Evolutionary conservation across 768 basidiomycete genomes (phyloP).

Genomic region (Lactarius vividus): DNA sequence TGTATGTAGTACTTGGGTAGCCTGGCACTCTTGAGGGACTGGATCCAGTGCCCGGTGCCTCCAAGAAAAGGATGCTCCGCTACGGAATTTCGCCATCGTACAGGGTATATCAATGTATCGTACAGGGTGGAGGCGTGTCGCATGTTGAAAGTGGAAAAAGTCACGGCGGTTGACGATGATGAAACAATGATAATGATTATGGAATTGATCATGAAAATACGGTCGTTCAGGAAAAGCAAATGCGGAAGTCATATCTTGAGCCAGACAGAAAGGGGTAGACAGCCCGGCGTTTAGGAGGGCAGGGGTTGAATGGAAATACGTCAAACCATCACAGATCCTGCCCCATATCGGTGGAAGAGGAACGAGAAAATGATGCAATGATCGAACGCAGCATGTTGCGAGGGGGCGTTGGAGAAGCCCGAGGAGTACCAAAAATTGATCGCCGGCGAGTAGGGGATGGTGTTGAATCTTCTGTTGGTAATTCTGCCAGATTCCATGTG

Average conservation of each 20-base stretch:
- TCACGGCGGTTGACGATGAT: not conserved
- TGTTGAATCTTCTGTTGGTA: not conserved
- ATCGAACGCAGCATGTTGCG: constrained; percentile 23
- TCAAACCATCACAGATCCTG: constrained; percentile 3
- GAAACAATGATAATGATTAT: not conserved
- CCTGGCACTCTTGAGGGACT: not conserved
- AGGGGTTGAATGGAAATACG: not conserved
- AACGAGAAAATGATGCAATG: constrained; percentile 20
- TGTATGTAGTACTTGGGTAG: constrained; percentile 12
- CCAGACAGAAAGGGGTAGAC: constrained; percentile 9
- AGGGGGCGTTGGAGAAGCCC: constrained; percentile 8
- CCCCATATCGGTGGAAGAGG: constrained; percentile 11
- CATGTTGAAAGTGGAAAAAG: constrained; percentile 2
- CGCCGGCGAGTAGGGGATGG: constrained; percentile 7
- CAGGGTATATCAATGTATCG: constrained; percentile 11
- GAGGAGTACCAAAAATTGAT: not conserved
- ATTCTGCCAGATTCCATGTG: constrained; percentile 2
- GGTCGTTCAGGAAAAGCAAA: constrained; percentile 6
- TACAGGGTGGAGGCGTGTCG: not conserved
- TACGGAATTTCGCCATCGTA: constrained; percentile 12
- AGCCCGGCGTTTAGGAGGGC: not conserved
- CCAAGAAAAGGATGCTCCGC: constrained; percentile 6
- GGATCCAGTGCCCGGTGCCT: not conserved
- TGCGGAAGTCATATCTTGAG: not conserved
- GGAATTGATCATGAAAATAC: constrained; percentile 6